Conservation (phyloP, 2,329 filamentous ascomycete species). For the Diaporthe vaccinii region DNA sequence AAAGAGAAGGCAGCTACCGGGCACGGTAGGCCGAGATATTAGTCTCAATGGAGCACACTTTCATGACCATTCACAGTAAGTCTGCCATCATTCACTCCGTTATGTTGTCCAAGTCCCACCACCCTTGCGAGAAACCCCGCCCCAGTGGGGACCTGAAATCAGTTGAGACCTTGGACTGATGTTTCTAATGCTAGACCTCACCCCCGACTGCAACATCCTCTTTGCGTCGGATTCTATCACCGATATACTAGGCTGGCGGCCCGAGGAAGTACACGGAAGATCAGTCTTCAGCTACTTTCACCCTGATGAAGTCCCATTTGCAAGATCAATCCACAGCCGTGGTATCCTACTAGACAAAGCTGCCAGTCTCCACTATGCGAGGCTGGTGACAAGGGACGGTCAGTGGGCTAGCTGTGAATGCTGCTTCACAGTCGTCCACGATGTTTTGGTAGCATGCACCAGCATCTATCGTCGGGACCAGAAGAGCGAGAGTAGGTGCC, state of each 20-base stretch:
- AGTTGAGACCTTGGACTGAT: constrained; percentile 4
- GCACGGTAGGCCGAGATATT: constrained; percentile 37
- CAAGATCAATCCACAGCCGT: constrained; percentile 78
- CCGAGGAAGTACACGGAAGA: constrained; percentile 80
- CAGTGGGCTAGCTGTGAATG: constrained; percentile 86
- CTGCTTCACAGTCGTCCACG: constrained; percentile 89
- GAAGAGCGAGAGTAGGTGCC: constrained; percentile 79
- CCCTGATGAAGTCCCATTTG: constrained; percentile 82
- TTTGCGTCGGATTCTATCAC: constrained; percentile 87
- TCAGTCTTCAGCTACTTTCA: constrained; percentile 92
- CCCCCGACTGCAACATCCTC: constrained; percentile 81
- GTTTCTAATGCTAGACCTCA: constrained; percentile 69
- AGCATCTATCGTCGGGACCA: constrained; percentile 79
- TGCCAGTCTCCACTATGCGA: constrained; percentile 84
- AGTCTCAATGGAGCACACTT: constrained; percentile 81
- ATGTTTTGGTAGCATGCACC: constrained; percentile 87
- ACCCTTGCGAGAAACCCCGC: neutral
- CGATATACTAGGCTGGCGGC: constrained; percentile 85
- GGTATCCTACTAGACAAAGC: constrained; percentile 86
- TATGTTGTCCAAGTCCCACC: constrained; percentile 5
- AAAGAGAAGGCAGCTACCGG: constrained; percentile 21
- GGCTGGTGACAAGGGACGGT: constrained; percentile 76
- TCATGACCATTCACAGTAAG: constrained; percentile 92
- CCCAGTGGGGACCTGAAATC: constrained; percentile 22
- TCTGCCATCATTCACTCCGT: constrained; percentile 43